A percentile compares a stretch with the other conserved stretches of the same genome.
phyloP scores from a whole-genome alignment of 345 rosid species.

The Populus pruinosa region DNA sequence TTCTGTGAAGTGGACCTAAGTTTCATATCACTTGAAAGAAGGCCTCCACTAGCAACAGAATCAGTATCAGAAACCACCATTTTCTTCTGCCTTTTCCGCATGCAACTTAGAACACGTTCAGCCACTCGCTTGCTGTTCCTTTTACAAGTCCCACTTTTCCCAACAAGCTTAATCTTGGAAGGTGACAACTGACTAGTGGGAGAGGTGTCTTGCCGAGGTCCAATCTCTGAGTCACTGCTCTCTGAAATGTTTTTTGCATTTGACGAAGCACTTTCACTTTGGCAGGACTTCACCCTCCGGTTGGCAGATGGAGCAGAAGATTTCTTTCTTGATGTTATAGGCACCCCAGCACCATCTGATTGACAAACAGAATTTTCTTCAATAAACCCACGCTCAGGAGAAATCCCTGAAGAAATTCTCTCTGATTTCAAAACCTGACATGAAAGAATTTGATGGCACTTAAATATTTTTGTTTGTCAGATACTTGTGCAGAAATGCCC shows the following conservation, averaged over 20 bases:
- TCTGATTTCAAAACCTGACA: slow-evolving; percentile 63
- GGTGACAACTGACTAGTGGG: slow-evolving; percentile 44
- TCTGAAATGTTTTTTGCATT: slow-evolving; percentile 71
- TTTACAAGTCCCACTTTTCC: slow-evolving; percentile 57
- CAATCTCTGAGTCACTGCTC: slow-evolving; percentile 87
- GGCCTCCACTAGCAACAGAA: slow-evolving; percentile 65
- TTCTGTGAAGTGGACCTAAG: slow-evolving; percentile 47
- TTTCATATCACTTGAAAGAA: slow-evolving; percentile 44
- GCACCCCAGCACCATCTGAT: slow-evolving; percentile 48
- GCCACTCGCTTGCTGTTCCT: slow-evolving; percentile 90
- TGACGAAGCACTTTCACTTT: slow-evolving; percentile 92
- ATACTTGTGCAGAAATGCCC: slow-evolving; percentile 7
- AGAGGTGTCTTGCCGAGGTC: slow-evolving; percentile 48
- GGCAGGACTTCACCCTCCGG: slow-evolving; percentile 56
- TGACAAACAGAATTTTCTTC: slow-evolving; percentile 52
- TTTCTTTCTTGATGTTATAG: slow-evolving; percentile 48
- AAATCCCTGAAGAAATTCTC: slow-evolving; percentile 28
- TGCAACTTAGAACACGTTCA: slow-evolving; percentile 69
- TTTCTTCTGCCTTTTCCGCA: slow-evolving; percentile 83
- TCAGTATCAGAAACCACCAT: slow-evolving; percentile 65
- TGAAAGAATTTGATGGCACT: slow-evolving; percentile 14
- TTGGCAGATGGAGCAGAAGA: slow-evolving; percentile 44
- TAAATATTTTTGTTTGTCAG: slow-evolving; percentile 8
- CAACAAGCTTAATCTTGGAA: slow-evolving; percentile 55
- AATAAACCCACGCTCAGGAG: slow-evolving; percentile 36